These are phyloP conservation scores for Phytophthora parvispora DNA, from an alignment of 352 stramenopile species.

Conservation along the genomic window DNA sequence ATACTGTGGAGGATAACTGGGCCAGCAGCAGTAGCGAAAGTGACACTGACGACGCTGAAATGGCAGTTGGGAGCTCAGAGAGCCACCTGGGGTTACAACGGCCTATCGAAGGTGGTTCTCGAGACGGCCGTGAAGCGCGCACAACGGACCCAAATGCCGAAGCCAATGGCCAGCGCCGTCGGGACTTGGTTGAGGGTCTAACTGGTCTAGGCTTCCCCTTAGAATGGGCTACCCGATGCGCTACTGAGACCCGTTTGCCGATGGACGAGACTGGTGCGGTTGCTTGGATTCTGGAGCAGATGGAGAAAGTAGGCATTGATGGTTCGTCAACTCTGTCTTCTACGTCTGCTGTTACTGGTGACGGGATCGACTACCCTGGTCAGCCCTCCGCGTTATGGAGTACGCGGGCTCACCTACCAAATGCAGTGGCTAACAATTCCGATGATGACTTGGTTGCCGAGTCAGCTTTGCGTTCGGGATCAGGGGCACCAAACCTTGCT, in stretches of 20 bases:
- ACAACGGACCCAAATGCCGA: constrained; percentile 17
- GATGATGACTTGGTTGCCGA: constrained; percentile 12
- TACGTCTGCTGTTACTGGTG: constrained; percentile 4
- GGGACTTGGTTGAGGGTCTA: constrained; percentile 80
- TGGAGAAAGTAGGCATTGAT: constrained; percentile 73
- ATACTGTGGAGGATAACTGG: constrained; percentile 6
- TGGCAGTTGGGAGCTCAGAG: constrained; percentile 9
- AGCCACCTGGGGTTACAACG: background rate
- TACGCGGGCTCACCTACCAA: constrained; percentile 17
- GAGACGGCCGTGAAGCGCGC: constrained; percentile 9
- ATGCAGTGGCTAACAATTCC: constrained; percentile 21
- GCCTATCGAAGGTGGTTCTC: background rate
- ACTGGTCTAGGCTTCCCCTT: constrained; percentile 87
- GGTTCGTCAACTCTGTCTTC: constrained; percentile 1
- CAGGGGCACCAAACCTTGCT: background rate
- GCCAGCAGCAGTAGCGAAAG: constrained; percentile 28
- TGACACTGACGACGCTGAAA: constrained; percentile 32
- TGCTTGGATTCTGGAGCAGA: constrained; percentile 92
- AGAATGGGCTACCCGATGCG: constrained; percentile 80
- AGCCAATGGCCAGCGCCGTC: constrained; percentile 29
- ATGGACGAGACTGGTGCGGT: constrained; percentile 80
- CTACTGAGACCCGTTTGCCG: constrained; percentile 51
- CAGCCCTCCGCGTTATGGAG: constrained; percentile 4
- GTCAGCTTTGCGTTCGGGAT: background rate
- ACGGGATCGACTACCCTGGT: background rate